Conservation (phyloP, 2,329 filamentous ascomycete species). For the Coniochaeta prunicola region DNA sequence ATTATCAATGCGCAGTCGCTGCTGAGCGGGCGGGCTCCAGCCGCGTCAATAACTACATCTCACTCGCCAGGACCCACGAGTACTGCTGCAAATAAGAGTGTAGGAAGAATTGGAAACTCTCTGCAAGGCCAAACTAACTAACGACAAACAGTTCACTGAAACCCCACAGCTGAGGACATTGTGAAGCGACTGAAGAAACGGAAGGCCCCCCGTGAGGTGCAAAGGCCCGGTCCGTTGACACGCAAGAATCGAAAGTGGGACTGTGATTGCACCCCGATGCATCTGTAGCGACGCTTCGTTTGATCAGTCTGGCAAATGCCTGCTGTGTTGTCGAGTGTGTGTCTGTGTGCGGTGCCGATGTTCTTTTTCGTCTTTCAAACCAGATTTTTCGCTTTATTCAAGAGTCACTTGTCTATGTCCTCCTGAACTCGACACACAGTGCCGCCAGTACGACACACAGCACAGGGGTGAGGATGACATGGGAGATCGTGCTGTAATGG, state of each 20-base stretch:
- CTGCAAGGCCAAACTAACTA: background rate
- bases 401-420: too few species aligned
- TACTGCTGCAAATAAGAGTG: background rate
- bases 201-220: background rate
- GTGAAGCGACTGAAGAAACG: background rate
- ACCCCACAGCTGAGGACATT: background rate
- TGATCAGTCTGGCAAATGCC: background rate
- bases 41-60: background rate
- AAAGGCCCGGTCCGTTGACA: background rate
- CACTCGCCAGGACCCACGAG: background rate
- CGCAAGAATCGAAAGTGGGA: background rate
- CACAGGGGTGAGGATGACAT: too few species aligned
- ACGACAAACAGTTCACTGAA: background rate
- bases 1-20: background rate
- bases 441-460: too few species aligned
- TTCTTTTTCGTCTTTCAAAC: background rate
- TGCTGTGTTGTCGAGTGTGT: background rate
- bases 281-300: background rate
- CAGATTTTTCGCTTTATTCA: background rate
- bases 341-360: background rate
- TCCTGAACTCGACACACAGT: too few species aligned
- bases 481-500: too few species aligned
- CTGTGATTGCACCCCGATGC: background rate
- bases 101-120: background rate
- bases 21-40: background rate